These are phyloP conservation scores for Aspergillus sojae DNA, from an alignment of 2,329 filamentous ascomycete genomes.

Conservation along the genomic window DNA sequence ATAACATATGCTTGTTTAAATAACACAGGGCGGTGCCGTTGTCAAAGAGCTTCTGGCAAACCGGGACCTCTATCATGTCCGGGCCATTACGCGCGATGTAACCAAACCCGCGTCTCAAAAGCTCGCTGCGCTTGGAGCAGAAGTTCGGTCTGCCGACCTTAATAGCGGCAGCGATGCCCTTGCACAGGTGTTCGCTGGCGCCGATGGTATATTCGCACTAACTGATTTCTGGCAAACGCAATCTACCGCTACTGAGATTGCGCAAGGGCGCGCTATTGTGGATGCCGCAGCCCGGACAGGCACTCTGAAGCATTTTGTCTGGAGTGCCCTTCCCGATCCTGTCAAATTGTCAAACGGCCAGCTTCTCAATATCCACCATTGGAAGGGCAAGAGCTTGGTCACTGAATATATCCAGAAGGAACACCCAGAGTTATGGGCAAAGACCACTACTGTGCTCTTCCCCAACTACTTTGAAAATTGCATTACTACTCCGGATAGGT, in stretches of 20 bases:
- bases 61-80: neutral
- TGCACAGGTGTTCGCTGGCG: neutral
- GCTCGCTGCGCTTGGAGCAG: neutral
- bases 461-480: neutral
- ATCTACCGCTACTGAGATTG: neutral
- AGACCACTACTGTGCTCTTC: conserved; percentile 15
- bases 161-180: neutral
- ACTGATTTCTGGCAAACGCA: neutral
- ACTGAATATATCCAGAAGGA: conserved; percentile 13
- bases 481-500: neutral
- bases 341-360: neutral
- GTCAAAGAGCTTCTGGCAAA: neutral
- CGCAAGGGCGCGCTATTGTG: neutral
- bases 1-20: neutral
- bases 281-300: neutral
- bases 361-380: conserved; percentile 14
- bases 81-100: neutral
- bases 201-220: neutral
- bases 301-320: neutral
- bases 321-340: neutral
- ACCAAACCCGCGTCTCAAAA: neutral
- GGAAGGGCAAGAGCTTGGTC: conserved; percentile 16
- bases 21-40: neutral
- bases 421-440: conserved; percentile 10
- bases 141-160: neutral